A percentile compares a stretch with the other conserved stretches of the same genome.
phyloP scores from a whole-genome alignment of 352 stramenopile genomes.

The Phytophthora colocasiae region DNA sequence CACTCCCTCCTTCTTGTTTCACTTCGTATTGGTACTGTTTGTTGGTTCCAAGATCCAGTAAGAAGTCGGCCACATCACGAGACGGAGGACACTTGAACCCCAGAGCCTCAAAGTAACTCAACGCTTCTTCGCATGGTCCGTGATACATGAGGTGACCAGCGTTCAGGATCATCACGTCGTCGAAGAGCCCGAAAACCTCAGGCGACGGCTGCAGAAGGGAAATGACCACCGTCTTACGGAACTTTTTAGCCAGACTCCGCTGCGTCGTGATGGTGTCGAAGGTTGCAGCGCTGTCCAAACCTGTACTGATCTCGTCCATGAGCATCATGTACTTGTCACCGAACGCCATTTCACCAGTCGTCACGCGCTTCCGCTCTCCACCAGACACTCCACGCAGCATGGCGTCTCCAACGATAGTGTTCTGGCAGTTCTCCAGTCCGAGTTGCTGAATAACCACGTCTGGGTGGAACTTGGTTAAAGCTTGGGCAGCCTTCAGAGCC shows the following conservation, averaged over 20 bases:
- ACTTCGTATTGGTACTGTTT: constrained; percentile 43
- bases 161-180: constrained; percentile 68
- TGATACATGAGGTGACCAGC: constrained; percentile 84
- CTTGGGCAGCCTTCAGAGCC: not conserved
- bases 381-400: constrained; percentile 13
- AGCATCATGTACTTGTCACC: constrained; percentile 16
- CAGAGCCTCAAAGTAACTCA: constrained; percentile 19
- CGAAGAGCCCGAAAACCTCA: constrained; percentile 54
- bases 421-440: constrained; percentile 18
- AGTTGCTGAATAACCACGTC: constrained; percentile 16
- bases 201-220: constrained; percentile 58
- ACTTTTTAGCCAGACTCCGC: constrained; percentile 10
- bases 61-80: constrained; percentile 92
- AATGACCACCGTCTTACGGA: constrained; percentile 56
- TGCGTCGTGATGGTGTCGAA: constrained; percentile 18
- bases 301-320: constrained; percentile 25
- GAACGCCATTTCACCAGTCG: constrained; percentile 18
- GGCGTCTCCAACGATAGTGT: constrained; percentile 16
- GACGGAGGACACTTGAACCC: constrained; percentile 39
- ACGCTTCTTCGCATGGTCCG: constrained; percentile 18
- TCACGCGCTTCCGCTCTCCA: constrained; percentile 18
- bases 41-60: constrained; percentile 66
- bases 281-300: constrained; percentile 10
- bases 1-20: not conserved
- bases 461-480: constrained; percentile 1